Percentiles rank a stretch among this genome's conserved stretches.
Evolutionary conservation across 352 stramenopile species (phyloP).

Genomic region (Pythium dissimile): DNA sequence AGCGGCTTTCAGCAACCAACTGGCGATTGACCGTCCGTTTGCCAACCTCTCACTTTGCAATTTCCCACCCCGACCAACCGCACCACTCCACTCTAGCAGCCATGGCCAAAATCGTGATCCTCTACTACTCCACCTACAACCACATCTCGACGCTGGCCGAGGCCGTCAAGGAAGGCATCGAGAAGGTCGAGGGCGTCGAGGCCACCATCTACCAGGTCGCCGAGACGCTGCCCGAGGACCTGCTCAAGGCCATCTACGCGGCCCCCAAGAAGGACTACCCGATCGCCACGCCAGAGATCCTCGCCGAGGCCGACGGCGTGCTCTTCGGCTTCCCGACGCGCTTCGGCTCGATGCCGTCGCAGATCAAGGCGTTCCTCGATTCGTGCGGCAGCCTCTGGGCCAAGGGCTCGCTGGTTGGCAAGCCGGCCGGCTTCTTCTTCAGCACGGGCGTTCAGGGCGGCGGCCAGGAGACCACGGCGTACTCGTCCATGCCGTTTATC

Average conservation of each 20-base stretch:
- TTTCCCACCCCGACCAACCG: no score
- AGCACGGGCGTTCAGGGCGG: slow-evolving; percentile 69
- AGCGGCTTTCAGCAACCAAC: no score
- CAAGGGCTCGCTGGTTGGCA: slow-evolving; percentile 69
- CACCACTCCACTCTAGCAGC: no score
- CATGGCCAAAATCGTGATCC: slow-evolving; percentile 53
- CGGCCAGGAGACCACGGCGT: slow-evolving; percentile 86
- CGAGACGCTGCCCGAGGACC: slow-evolving; percentile 61
- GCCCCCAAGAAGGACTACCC: slow-evolving; percentile 50
- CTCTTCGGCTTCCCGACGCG: slow-evolving; percentile 83
- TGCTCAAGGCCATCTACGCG: slow-evolving; percentile 64
- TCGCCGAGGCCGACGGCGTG: slow-evolving; percentile 65
- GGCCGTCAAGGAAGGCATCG: slow-evolving; percentile 49
- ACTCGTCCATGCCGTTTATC: slow-evolving; percentile 78
- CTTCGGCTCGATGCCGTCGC: slow-evolving; percentile 70
- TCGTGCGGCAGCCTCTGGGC: slow-evolving; percentile 77
- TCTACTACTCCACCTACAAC: slow-evolving; percentile 75
- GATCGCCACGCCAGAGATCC: slow-evolving; percentile 39
- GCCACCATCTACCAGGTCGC: slow-evolving; percentile 52
- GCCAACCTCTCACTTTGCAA: no score
- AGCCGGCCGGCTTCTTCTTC: slow-evolving; percentile 85
- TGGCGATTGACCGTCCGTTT: no score
- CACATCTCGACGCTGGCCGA: slow-evolving; percentile 47
- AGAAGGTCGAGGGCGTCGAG: slow-evolving; percentile 40
- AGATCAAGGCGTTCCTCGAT: slow-evolving; percentile 90